Evolutionary conservation across 2,329 filamentous ascomycete species (phyloP).

Genomic region (Colletotrichum truncatum): DNA sequence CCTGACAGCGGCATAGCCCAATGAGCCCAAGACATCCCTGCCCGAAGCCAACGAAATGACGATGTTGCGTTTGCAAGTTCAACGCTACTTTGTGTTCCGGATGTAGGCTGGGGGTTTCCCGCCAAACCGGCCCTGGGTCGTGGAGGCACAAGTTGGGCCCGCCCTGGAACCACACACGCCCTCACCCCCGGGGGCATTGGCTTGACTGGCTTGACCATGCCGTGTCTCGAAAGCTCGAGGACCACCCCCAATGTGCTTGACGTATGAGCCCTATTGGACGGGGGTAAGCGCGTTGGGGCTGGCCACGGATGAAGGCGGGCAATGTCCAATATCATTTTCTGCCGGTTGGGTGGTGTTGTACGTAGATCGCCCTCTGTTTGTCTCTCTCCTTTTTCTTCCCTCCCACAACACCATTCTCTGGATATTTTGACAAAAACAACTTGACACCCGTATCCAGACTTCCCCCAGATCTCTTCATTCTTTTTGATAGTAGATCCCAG

Average conservation of each 20-base stretch:
- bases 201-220: constrained; percentile 3
- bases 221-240: constrained; percentile 15
- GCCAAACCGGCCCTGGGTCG: constrained; percentile 10
- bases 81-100: constrained; percentile 11
- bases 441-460: constrained; percentile 21
- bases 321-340: constrained; percentile 29
- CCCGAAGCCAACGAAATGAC: constrained; percentile 12
- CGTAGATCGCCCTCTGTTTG: constrained; percentile 3
- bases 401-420: constrained; percentile 23
- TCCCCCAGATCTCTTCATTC: constrained; percentile 22
- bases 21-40: neutral
- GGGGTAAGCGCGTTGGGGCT: constrained; percentile 24
- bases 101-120: constrained; percentile 4
- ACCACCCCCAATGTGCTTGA: neutral
- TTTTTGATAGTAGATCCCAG: constrained; percentile 25
- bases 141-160: constrained; percentile 10
- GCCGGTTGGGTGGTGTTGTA: constrained; percentile 26
- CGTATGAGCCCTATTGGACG: constrained; percentile 27
- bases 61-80: constrained; percentile 15
- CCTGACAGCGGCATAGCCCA: constrained; percentile 9
- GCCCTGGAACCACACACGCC: constrained; percentile 18
- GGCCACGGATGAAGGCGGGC: constrained; percentile 27
- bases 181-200: constrained; percentile 9
- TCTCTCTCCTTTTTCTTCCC: constrained; percentile 11
- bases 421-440: constrained; percentile 27